A percentile compares a stretch with the other conserved stretches of the same genome.
Conservation (phyloP, 1,139 yeast genomes). For the Suhomyces bribrorum region DNA sequence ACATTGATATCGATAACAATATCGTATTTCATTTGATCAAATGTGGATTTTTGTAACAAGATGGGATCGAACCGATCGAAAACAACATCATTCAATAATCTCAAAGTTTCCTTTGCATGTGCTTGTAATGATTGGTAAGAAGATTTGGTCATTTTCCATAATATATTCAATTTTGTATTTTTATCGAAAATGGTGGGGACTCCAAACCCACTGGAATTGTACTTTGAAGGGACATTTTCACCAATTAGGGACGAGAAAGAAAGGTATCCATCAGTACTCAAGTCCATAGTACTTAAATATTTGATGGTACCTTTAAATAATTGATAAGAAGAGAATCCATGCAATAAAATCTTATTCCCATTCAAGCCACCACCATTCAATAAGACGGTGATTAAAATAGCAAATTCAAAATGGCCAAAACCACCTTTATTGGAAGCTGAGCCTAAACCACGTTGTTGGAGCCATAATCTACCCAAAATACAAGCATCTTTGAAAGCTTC, state of each 20-base stretch:
- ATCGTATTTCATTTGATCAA: conserved; percentile 66
- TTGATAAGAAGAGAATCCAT: conserved; percentile 92
- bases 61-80: conserved; percentile 84
- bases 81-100: conserved; percentile 72
- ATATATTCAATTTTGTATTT: conserved; percentile 68
- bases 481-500: conserved; percentile 90
- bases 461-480: conserved; percentile 84
- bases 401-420: conserved; percentile 91
- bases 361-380: conserved; percentile 80
- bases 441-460: conserved; percentile 78
- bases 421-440: conserved; percentile 70
- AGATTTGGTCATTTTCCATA: conserved; percentile 78
- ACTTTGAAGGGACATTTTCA: conserved; percentile 48
- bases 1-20: conserved; percentile 52
- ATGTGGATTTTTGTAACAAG: conserved; percentile 65
- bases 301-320: conserved; percentile 84
- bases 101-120: conserved; percentile 69
- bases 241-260: conserved; percentile 64
- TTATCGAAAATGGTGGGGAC: conserved; percentile 79
- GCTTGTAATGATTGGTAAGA: conserved; percentile 63
- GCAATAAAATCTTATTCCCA: conserved; percentile 73
- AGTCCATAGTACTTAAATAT: conserved; percentile 77
- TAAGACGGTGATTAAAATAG: conserved; percentile 75
- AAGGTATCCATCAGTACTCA: conserved; percentile 60
- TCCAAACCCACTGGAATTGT: conserved; percentile 58